Evolutionary conservation across 2,329 filamentous ascomycete genomes (phyloP).

Genomic region (Colletotrichum liaoningense): DNA sequence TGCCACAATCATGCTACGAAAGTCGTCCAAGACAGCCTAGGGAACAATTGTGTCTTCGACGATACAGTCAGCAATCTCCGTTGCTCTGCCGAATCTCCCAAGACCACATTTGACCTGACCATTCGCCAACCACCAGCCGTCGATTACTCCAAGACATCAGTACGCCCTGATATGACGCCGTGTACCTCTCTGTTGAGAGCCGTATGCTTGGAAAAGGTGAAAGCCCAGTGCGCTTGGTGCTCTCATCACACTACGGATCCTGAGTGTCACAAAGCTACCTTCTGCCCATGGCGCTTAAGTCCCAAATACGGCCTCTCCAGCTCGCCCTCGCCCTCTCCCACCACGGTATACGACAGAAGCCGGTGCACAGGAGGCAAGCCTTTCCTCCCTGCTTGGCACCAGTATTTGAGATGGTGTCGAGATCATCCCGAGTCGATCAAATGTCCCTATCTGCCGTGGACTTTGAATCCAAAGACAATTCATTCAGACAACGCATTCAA

Average conservation of each 20-base stretch:
- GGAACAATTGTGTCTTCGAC: neutral
- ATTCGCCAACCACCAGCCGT: neutral
- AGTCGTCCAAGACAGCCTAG: neutral
- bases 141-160: neutral
- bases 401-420: neutral
- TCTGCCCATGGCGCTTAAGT: neutral
- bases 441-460: conserved; percentile 9
- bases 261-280: neutral
- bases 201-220: neutral
- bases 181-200: neutral
- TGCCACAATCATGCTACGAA: neutral
- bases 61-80: neutral
- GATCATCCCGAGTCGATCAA: neutral
- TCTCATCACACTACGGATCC: neutral
- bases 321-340: neutral
- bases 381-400: neutral
- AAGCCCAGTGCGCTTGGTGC: neutral
- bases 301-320: neutral
- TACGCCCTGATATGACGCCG: neutral
- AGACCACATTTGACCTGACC: neutral
- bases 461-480: neutral
- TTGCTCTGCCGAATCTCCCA: too few species aligned
- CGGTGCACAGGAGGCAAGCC: neutral
- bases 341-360: neutral
- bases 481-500: neutral